Evolutionary conservation across 2,329 filamentous ascomycete species (phyloP).

Genomic region (Onygenales sp.): DNA sequence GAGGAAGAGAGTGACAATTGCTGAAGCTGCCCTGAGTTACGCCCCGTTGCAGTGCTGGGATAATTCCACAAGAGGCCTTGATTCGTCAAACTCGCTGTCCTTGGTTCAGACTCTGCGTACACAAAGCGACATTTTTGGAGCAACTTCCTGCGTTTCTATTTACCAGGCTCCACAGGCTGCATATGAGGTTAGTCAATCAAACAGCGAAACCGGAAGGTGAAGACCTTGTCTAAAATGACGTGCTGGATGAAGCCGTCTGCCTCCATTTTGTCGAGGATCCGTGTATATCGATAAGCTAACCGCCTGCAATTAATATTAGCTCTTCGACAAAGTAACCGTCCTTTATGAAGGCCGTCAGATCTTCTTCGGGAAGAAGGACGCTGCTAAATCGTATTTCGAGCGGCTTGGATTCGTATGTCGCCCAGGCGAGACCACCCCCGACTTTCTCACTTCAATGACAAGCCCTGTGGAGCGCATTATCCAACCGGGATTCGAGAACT

Average conservation of each 20-base stretch:
- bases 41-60: conserved; percentile 67
- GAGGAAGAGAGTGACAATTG: conserved; percentile 70
- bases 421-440: conserved; percentile 67
- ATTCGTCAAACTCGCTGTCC: conserved; percentile 58
- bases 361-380: conserved; percentile 59
- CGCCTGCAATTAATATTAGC: conserved; percentile 20
- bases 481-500: conserved; percentile 42
- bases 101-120: conserved; percentile 63
- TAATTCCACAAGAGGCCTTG: conserved; percentile 60
- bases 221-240: too few relatives aligned
- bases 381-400: conserved; percentile 67
- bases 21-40: conserved; percentile 69
- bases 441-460: conserved; percentile 73
- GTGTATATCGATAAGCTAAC: neutral
- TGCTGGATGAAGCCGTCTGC: too few relatives aligned
- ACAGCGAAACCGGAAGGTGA: neutral
- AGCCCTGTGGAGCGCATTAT: conserved; percentile 72
- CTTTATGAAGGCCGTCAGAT: conserved; percentile 68
- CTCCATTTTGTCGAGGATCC: too few relatives aligned
- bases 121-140: conserved; percentile 73
- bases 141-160: conserved; percentile 72
- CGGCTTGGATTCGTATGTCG: conserved; percentile 63
- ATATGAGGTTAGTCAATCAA: conserved; percentile 38
- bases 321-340: conserved; percentile 76
- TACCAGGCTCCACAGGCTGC: conserved; percentile 81